phyloP scores from a whole-genome alignment of 768 basidiomycete species.

The Hemileccinum impolitum region DNA sequence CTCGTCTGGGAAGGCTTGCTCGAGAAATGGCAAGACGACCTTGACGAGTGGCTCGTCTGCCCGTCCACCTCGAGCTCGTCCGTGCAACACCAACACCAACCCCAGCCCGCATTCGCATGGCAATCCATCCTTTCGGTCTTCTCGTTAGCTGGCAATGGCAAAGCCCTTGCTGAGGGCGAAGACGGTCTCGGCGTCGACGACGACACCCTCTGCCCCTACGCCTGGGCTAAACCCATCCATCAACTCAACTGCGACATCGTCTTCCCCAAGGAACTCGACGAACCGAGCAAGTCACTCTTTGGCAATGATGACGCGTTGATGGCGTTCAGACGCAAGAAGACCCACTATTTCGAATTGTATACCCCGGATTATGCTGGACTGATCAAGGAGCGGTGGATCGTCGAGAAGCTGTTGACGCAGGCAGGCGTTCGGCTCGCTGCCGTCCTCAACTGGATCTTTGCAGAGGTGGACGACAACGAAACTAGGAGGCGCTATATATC shows the following conservation, averaged over 20 bases:
- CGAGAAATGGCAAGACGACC: conserved; percentile 58
- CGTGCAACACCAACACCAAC: conserved; percentile 2
- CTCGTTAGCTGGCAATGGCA: background rate
- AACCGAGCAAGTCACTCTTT: no score
- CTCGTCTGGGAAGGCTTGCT: conserved; percentile 84
- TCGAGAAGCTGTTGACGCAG: conserved; percentile 82
- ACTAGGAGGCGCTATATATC: background rate
- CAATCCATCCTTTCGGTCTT: conserved; percentile 21
- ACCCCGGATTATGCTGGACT: conserved; percentile 75
- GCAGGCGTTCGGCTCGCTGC: conserved; percentile 83
- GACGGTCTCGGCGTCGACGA: conserved; percentile 44
- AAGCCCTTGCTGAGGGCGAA: background rate
- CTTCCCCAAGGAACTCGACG: conserved; percentile 72
- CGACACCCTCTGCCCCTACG: conserved; percentile 64
- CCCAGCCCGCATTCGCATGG: conserved; percentile 18
- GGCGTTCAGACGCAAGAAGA: conserved; percentile 13
- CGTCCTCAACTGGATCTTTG: conserved; percentile 72
- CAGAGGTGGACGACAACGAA: conserved; percentile 9
- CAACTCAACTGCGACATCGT: conserved; percentile 77
- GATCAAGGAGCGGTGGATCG: conserved; percentile 61
- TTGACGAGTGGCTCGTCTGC: conserved; percentile 67
- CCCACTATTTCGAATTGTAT: conserved; percentile 65
- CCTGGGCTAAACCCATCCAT: conserved; percentile 74
- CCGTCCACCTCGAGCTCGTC: conserved; percentile 32
- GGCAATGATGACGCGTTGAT: background rate